Conservation (phyloP, 129 eudicot genomes). For the Gnaphalium uliginosum region DNA sequence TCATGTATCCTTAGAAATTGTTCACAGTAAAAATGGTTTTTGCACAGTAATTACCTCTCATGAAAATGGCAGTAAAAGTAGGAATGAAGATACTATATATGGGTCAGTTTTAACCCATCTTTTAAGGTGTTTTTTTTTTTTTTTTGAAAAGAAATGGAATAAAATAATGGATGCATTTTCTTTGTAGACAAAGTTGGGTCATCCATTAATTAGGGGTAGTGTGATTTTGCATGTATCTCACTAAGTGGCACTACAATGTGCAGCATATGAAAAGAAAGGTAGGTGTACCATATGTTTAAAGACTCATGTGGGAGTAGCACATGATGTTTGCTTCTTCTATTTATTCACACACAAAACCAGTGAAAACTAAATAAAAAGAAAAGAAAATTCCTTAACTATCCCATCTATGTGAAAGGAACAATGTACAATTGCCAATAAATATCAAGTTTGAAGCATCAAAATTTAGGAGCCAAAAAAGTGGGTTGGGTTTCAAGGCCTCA, state of each 20-base stretch:
- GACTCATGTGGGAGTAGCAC: constrained; percentile 32
- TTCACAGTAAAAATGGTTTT: no score
- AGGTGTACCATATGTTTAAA: constrained; percentile 21
- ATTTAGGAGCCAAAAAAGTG: constrained; percentile 15
- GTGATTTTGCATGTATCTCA: constrained; percentile 22
- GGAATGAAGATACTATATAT: no score
- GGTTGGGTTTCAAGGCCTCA: constrained; percentile 14
- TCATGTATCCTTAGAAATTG: background rate
- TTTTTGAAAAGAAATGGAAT: background rate
- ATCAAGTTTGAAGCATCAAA: constrained; percentile 1
- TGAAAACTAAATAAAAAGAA: constrained; percentile 20
- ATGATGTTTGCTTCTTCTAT: constrained; percentile 17
- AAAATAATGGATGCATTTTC: constrained; percentile 8
- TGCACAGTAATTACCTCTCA: no score
- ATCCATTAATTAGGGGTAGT: background rate
- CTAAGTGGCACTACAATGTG: constrained; percentile 23
- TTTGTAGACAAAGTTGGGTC: background rate
- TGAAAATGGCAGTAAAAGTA: background rate
- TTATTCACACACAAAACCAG: constrained; percentile 22
- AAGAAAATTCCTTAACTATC: constrained; percentile 13
- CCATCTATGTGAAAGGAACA: constrained; percentile 13
- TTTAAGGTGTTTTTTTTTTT: background rate
- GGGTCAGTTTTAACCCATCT: background rate
- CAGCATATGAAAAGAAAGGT: background rate
- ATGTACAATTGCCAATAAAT: constrained; percentile 21